Evolutionary conservation across 208 protist genomes (phyloP), one percentile per base, ranked within the genome.

Genomic region (Trypanosoma brucei): DNA sequence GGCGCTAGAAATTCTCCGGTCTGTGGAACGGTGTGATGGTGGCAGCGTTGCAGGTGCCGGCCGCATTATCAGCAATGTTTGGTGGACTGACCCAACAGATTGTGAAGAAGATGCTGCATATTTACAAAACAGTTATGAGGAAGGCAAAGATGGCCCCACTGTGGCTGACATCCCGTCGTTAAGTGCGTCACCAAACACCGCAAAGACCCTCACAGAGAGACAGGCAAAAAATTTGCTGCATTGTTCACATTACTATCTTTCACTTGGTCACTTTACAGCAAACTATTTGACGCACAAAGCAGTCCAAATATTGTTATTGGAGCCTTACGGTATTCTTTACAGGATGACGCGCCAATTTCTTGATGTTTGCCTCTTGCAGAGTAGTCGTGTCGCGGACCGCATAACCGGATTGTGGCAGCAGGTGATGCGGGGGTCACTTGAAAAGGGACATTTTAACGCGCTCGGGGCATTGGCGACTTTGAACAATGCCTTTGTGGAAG

Each of bases 251-350:
- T 90, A 94, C 73, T 91, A 92, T 67, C 73, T 75, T 1, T 48
- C 61, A 11, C 62, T 94, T 1, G 76, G 72, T 3, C 76, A 58
- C 46, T 78, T 79, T 76, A 71, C 78, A 13, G 48, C 74, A 5
- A 60, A 72, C 59, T 94, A 85, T 51, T 64, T 91, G 51, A 88
- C 83, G 14, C 84, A 90, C 66, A 91, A 92, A 64, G 88, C 88
- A 8, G 75, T 94, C 61, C 88, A 94, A 62, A 62, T 94, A 31
- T 76, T 80, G 38, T 69, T 94, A 6, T 75, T 92, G 31, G 82
- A 80, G 1, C 82, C 84, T 8, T 84, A 88, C 61, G 88, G 88
- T 59, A 65, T 68, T 11, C 76, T 90, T 44, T 77, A 81, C 73
- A 68, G 78, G 7, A 56, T 90, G 55, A 68, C 70, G 9, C 70